These are phyloP conservation scores for Russula dissimulans DNA, from an alignment of 768 basidiomycete genomes.

Conservation along the genomic window DNA sequence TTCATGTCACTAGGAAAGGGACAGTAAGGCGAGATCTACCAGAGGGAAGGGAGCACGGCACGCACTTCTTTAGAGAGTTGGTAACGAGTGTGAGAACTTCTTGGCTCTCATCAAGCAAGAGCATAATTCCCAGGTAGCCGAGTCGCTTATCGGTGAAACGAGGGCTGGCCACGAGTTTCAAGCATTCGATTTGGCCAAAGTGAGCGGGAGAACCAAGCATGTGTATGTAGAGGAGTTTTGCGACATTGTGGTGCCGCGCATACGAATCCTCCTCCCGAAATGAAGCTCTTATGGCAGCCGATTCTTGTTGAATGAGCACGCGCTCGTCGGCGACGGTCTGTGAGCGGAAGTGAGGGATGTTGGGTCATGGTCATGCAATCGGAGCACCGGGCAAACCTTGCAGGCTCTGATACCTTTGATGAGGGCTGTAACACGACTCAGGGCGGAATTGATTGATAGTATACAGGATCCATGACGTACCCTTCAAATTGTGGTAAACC, in stretches of 20 bases:
- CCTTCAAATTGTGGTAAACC: conserved; percentile 85
- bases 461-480: conserved; percentile 30
- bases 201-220: conserved; percentile 99
- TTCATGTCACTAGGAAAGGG: conserved; percentile 83
- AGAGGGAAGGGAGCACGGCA: conserved; percentile 5
- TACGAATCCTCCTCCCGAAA: conserved; percentile 97
- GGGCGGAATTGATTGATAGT: conserved; percentile 13
- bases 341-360: conserved; percentile 18
- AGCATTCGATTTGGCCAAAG: conserved; percentile 97
- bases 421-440: conserved; percentile 49
- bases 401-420: conserved; percentile 97
- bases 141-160: conserved; percentile 93
- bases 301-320: conserved; percentile 92
- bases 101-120: conserved; percentile 93
- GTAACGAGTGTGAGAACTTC: conserved; percentile 96
- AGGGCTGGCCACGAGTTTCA: conserved; percentile 90
- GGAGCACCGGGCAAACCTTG: conserved; percentile 46
- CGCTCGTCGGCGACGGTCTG: conserved; percentile 98
- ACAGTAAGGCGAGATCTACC: conserved; percentile 9
- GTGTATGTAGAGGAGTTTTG: conserved; percentile 96
- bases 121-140: conserved; percentile 96
- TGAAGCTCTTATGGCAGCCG: conserved; percentile 91
- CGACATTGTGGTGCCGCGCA: conserved; percentile 93
- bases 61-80: conserved; percentile 95
- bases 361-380: neutral